These are phyloP conservation scores for Starmerella scarabaei DNA, from an alignment of 805 yeast species.

Conservation along the genomic window DNA sequence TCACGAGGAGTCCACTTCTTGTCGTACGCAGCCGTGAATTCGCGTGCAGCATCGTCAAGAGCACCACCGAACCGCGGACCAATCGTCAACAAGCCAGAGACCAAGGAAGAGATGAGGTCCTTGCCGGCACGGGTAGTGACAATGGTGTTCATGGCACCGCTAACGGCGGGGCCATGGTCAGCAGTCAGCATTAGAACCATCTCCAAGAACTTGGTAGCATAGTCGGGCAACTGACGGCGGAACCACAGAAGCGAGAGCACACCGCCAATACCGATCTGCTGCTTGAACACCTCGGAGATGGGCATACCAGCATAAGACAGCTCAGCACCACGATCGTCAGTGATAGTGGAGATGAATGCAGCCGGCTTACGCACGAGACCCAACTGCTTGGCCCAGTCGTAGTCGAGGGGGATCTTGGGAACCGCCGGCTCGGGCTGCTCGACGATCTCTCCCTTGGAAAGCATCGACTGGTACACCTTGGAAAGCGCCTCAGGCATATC, in stretches of 20 bases:
- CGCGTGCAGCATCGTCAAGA: slow-evolving; percentile 36
- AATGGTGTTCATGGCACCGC: slow-evolving; percentile 38
- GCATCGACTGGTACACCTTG: slow-evolving; percentile 67
- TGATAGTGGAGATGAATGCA: slow-evolving; percentile 36
- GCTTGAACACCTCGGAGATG: slow-evolving; percentile 35
- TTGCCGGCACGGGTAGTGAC: slow-evolving; percentile 38
- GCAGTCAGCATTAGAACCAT: slow-evolving; percentile 40
- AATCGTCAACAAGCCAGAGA: slow-evolving; percentile 34
- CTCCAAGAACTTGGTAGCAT: slow-evolving; percentile 35
- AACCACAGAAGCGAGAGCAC: slow-evolving; percentile 37
- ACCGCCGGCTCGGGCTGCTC: slow-evolving; percentile 34
- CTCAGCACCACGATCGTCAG: slow-evolving; percentile 39
- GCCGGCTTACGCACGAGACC: slow-evolving; percentile 38
- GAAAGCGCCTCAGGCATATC: slow-evolving; percentile 32
- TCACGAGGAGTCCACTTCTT: slow-evolving; percentile 35
- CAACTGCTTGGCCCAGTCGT: slow-evolving; percentile 38
- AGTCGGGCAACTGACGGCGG: slow-evolving; percentile 33
- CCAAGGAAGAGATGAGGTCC: slow-evolving; percentile 35
- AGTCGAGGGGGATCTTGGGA: slow-evolving; percentile 37
- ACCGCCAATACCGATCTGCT: slow-evolving; percentile 37
- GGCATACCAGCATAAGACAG: slow-evolving; percentile 37
- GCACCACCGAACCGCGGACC: slow-evolving; percentile 39
- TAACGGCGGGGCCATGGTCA: slow-evolving; percentile 38
- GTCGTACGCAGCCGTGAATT: slow-evolving; percentile 34
- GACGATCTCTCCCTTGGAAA: slow-evolving; percentile 29